Evolutionary conservation across 352 stramenopile genomes (phyloP), one percentile per base, ranked within the genome.

Genomic region (Hyphochytrium catenoides): DNA sequence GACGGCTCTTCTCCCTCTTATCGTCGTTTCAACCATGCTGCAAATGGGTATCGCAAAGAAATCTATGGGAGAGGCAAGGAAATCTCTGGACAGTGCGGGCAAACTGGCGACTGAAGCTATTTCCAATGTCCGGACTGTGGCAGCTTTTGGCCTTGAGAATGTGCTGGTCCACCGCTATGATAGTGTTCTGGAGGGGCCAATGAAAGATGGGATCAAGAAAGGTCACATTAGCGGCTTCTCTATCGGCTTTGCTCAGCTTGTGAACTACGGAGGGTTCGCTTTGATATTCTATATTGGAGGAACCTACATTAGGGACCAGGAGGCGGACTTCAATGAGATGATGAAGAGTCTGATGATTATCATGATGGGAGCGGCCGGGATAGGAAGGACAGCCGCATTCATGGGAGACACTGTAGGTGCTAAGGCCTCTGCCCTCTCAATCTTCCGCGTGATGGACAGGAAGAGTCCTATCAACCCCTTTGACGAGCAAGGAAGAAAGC

Each of bases 371-470:
- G 45, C 52, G 1, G 64, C 64, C 28, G 60, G 55, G n/a, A 38
- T 82, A 17, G 57, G 59, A 3, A 49, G 63, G 31, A 57, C 66
- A 2, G 48, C 54, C 1, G 57, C 75, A 27, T 56, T 53, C 25
- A 49, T 59, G 1, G 47, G 52, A 0, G 57, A 72, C 12, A 43
- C 43, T 0, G 34, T 45, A 12, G 73, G 81, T 39, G 69, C 54
- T 3, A 60, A 65, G 27, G 41, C 37, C n/a, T 64, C 71, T 5
- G 57, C 54, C 2, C 40, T 44, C 4, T 51, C 62, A 23, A 56
- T 89, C 14, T 89, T 89, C 52, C 50, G 57, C 16, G 64, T 81
- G 30, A 70, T 85, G 37, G 74, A 89, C 38, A 57, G 66, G 6
- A 40, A 43, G 14, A 51, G 57, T 9, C 14, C 38, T 3, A 68